phyloP scores from a whole-genome alignment of 495 filamentous ascomycete genomes.

The Immersiella caudata region DNA sequence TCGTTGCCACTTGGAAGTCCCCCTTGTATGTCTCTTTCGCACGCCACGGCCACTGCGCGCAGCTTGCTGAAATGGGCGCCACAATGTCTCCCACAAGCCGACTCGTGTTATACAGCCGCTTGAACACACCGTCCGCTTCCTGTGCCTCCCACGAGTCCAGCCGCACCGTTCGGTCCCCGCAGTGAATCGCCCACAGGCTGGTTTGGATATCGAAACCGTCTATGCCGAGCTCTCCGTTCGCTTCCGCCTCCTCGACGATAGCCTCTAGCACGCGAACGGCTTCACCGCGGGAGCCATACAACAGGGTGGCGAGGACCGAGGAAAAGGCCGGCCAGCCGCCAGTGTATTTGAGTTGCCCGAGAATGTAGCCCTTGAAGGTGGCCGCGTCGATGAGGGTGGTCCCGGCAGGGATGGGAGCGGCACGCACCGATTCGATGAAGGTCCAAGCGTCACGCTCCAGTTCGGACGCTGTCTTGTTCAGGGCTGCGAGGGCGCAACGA shows the following conservation, averaged over 20 bases:
- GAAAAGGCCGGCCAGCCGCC: conserved; percentile 32
- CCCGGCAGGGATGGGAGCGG: conserved; percentile 29
- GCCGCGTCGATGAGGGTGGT: conserved; percentile 32
- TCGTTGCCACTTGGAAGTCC: conserved; percentile 46
- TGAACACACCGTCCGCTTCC: background rate
- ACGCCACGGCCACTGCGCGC: conserved; percentile 47
- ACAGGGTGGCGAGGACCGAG: conserved; percentile 24
- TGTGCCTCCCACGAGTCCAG: background rate
- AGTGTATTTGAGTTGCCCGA: conserved; percentile 31
- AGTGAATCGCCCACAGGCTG: conserved; percentile 7
- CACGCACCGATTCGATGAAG: conserved; percentile 35
- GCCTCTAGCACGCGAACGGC: background rate
- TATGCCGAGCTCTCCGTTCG: background rate
- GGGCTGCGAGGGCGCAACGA: conserved; percentile 14
- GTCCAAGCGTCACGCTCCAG: conserved; percentile 38
- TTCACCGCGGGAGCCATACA: conserved; percentile 21
- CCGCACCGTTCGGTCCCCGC: conserved; percentile 9
- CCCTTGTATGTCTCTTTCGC: conserved; percentile 48
- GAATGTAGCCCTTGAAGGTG: conserved; percentile 28
- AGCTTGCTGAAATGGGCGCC: conserved; percentile 33
- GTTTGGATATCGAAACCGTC: background rate
- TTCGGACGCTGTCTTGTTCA: conserved; percentile 37
- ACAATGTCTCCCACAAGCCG: conserved; percentile 19
- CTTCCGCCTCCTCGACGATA: background rate
- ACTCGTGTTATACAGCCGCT: background rate